Base-by-base conservation (phyloP, 768 basidiomycete genomes). In the Amanita pallidorosea region DNA sequence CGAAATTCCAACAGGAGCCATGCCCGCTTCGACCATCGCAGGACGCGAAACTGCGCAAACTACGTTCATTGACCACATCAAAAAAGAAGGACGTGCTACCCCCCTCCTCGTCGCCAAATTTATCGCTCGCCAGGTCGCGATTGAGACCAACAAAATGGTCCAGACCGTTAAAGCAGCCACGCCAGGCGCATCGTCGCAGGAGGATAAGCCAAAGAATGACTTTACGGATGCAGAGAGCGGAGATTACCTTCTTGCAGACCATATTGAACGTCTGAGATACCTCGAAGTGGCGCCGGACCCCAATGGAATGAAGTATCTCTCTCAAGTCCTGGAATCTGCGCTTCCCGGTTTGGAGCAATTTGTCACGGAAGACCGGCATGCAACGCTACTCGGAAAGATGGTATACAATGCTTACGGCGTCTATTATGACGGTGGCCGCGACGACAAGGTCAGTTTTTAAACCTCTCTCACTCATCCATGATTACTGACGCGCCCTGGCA, bases 401-500 rank as follows among this genome's bases (percentile, higher is more conserved):
- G 65, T 71, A 3, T 90, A 88, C 65, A 91, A 91, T 57, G 73
- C 79, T 2, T 85, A 80, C 58, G 89, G 89, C 51, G 79, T 92
- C 45, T 79, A 70, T 62, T 83, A 72, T 56, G 73, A 68, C 48
- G 76, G 72, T 27, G 88, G 87, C 17, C 71, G 88, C 25, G 75
- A 80, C 54, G 79, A 87, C 59, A 86, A 77, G 75, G 88, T 88
- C 42, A 52, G 68, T 58, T 47, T 42, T 22, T 49, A 15, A 47
- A 45, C 43, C 48, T 8, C 17, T 35, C 34, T 20, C 6, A 42
- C 15, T n/a, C 18, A 49, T 45, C 37, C 40, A 31, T 11, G 18
- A 27, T 9, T 43, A 20, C 25, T 55, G 34, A 45, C 42, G 31
- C 40, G 37, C 22, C 31, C 22, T 43, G 11, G 41, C 3, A 87